A percentile compares a stretch with the other conserved stretches of the same genome.
These are phyloP conservation scores for Thelonectria olida DNA, from an alignment of 2,329 filamentous ascomycete species.

Conservation along the genomic window DNA sequence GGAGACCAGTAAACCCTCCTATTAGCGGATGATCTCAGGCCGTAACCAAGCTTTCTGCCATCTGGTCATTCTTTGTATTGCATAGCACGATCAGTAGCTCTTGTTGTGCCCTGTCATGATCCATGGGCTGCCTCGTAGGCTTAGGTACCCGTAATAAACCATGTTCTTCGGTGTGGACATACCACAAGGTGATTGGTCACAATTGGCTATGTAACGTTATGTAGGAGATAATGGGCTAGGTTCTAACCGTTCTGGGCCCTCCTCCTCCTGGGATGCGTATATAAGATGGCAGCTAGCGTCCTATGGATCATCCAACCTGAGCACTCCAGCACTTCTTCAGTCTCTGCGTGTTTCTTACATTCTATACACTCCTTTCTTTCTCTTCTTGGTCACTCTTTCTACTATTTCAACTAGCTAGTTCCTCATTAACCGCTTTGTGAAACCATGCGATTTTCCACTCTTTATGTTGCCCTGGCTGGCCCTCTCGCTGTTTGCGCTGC, in stretches of 20 bases:
- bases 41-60: conserved; percentile 15
- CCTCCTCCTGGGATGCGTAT: background rate
- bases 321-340: background rate
- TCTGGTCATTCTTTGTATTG: conserved; percentile 27
- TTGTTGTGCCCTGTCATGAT: conserved; percentile 9
- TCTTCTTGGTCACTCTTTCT: conserved; percentile 9
- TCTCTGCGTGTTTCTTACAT: background rate
- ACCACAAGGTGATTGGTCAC: background rate
- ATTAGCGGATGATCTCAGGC: conserved; percentile 40
- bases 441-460: conserved; percentile 37
- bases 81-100: conserved; percentile 33
- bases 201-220: background rate
- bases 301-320: background rate
- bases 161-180: background rate
- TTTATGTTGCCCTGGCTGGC: conserved; percentile 33
- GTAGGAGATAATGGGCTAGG: background rate
- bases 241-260: background rate
- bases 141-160: background rate
- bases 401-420: conserved; percentile 20
- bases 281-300: background rate
- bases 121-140: background rate
- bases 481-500: conserved; percentile 37
- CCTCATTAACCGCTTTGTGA: conserved; percentile 7
- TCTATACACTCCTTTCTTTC: background rate
- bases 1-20: conserved; percentile 23